Evolutionary conservation across 2,329 filamentous ascomycete species (phyloP).

Genomic region (Chalaropsis thielavioides): DNA sequence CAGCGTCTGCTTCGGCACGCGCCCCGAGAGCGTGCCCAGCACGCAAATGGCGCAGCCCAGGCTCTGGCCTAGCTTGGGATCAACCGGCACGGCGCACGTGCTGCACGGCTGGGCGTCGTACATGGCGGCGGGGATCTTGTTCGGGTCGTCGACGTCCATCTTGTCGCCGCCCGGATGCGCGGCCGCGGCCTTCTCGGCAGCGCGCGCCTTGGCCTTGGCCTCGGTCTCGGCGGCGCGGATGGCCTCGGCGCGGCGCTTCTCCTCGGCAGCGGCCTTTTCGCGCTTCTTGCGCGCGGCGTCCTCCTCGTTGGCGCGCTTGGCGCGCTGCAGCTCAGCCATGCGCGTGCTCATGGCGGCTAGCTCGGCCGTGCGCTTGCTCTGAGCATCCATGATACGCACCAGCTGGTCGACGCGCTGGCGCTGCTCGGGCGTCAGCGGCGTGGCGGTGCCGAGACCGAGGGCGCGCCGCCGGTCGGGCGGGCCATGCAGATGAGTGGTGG

Average conservation of each 20-base stretch:
- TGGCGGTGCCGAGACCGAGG: constrained; percentile 14
- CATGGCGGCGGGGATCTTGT: constrained; percentile 24
- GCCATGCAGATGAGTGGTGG: background rate
- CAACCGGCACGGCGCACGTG: constrained; percentile 27
- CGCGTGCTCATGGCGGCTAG: constrained; percentile 28
- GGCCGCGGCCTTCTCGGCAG: constrained; percentile 12
- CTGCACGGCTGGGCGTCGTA: constrained; percentile 29
- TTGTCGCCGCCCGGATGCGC: background rate
- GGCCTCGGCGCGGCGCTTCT: constrained; percentile 21
- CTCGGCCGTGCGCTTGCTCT: constrained; percentile 5
- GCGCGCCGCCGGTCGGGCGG: constrained; percentile 9
- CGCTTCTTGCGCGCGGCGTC: constrained; percentile 33
- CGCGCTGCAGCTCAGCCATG: constrained; percentile 34
- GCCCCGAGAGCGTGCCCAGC: constrained; percentile 28
- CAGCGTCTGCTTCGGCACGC: constrained; percentile 26
- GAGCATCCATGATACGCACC: constrained; percentile 14
- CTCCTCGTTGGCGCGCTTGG: constrained; percentile 24
- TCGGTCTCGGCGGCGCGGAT: constrained; percentile 16
- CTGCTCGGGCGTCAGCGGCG: constrained; percentile 9
- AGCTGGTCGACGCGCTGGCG: constrained; percentile 16
- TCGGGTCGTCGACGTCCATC: constrained; percentile 4
- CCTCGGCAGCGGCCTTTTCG: constrained; percentile 27
- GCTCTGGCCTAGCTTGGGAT: constrained; percentile 24
- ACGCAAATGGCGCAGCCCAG: constrained; percentile 34
- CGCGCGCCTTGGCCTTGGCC: constrained; percentile 8